Evolutionary conservation across 2,329 filamentous ascomycete species (phyloP), one percentile per base, ranked within the genome.

Genomic region (Epicoccum sorghinum): DNA sequence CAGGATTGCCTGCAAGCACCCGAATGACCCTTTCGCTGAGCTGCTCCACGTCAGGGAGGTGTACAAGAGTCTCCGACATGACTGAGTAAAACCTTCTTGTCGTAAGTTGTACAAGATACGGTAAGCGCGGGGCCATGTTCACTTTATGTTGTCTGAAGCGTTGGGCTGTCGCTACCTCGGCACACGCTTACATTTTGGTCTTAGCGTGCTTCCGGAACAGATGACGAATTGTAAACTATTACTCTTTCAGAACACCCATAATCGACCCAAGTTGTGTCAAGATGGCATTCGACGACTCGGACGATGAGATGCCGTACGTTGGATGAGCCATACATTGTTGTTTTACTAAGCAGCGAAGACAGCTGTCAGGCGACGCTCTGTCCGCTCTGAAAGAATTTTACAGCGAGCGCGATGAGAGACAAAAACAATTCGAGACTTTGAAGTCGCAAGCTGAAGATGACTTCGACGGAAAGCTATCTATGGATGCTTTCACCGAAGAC

Each of bases 1-100:
- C 86, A 10, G 95, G 93, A 75, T 99, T 99, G 7, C 90, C 91
- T 54, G 89, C 95, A 14, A 98, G 80, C 58, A 99, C 90, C 51
- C 95, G 85, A 59, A 96, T 88, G 39, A 93, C 89, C 12, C 84
- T 80, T 18, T 89, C 83, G 69, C 90, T 93, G 49, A 98, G 81
- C 57, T 89, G 86, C 75, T 93, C 87, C 45, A 96, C 84, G 57
- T 89, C 86, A 4, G 87, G 86, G 12, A 98, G 82, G 14, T 82
- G 74, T 25, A 84, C 81, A 6, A 92, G 80, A 58, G 83, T 80
- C 32, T 80, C 77, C 52, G 85, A 81, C 87, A 89, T 90, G 25
- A 60, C 80, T 48, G 59, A 67, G 52, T 69, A 68, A 12, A 61
- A 43, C 63, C 57, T 68, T 40, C 59, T 58, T 29, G 55, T 59